Percentiles rank a stretch among this genome's conserved stretches.
Evolutionary conservation across 2,329 filamentous ascomycete genomes (phyloP).

Genomic region (Exophiala viscosa): DNA sequence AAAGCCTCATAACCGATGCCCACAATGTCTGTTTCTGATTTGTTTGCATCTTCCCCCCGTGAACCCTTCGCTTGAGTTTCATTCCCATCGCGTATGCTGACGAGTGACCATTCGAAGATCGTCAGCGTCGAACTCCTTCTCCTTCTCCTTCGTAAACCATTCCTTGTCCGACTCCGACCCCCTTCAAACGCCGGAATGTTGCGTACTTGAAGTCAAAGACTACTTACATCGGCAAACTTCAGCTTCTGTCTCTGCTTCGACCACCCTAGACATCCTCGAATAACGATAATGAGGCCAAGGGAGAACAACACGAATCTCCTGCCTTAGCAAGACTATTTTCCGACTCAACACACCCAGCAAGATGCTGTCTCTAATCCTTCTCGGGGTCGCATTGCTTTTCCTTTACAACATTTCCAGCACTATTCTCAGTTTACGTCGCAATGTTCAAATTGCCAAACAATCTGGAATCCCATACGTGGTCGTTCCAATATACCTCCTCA

Average conservation of each 20-base stretch:
- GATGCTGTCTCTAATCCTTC: slow-evolving; percentile 17
- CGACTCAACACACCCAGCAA: not conserved
- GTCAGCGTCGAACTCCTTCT: not conserved
- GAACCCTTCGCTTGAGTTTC: not conserved
- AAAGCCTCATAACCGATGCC: not conserved
- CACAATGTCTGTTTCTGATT: not conserved
- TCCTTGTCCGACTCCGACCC: slow-evolving; percentile 4
- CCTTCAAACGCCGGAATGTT: slow-evolving; percentile 4
- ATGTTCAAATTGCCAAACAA: slow-evolving; percentile 29
- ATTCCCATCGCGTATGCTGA: too few relatives aligned
- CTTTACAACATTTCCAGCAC: slow-evolving; percentile 12
- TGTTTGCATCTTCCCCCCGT: not conserved
- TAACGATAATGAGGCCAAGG: too few relatives aligned
- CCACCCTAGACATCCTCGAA: not conserved
- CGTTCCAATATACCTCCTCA: slow-evolving; percentile 34
- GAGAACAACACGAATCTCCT: not conserved
- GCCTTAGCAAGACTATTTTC: not conserved
- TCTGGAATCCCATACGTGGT: slow-evolving; percentile 31
- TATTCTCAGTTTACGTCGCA: slow-evolving; percentile 19
- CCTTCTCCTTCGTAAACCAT: slow-evolving; percentile 9
- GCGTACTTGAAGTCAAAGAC: not conserved
- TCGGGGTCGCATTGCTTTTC: slow-evolving; percentile 7
- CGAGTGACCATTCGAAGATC: not conserved
- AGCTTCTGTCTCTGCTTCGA: not conserved
- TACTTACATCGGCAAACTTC: slow-evolving; percentile 6